Conservation (phyloP, 148 eudicot species). For the Arctostaphylos glauca region DNA sequence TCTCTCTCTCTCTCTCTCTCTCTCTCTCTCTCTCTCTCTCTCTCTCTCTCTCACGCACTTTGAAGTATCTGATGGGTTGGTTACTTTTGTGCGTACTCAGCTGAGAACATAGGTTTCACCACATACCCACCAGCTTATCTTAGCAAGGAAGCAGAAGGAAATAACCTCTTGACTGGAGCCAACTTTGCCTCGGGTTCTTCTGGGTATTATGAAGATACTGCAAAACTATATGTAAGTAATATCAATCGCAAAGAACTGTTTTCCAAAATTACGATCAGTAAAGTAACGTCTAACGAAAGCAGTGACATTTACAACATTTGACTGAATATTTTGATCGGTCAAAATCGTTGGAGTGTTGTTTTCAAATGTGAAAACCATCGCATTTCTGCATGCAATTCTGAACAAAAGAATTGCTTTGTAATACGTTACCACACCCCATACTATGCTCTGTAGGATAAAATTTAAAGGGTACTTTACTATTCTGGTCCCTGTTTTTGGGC, state of each 20-base stretch:
- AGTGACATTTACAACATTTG: not conserved
- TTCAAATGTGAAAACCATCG: not conserved
- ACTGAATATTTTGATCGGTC: not conserved
- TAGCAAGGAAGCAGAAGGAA: constrained; percentile 44
- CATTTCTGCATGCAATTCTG: not conserved
- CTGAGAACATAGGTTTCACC: constrained; percentile 60
- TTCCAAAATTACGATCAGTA: not conserved
- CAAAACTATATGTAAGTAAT: constrained; percentile 52
- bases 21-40: not conserved
- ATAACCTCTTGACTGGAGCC: constrained; percentile 52
- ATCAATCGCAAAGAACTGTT: not conserved
- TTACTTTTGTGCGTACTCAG: constrained; percentile 23
- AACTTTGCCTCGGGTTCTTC: constrained; percentile 70
- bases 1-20: not conserved
- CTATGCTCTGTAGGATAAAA: not conserved
- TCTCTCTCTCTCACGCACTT: not conserved
- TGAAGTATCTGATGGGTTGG: not conserved
- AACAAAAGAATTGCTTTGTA: not conserved
- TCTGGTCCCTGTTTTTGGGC: not conserved
- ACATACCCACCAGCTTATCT: constrained; percentile 57
- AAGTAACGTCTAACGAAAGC: not conserved
- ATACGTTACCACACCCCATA: not conserved
- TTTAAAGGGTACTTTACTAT: not conserved
- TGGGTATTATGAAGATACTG: constrained; percentile 59
- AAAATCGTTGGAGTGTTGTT: not conserved